Evolutionary conservation across 768 basidiomycete genomes (phyloP).

Genomic region (Leucosporidium scottii): DNA sequence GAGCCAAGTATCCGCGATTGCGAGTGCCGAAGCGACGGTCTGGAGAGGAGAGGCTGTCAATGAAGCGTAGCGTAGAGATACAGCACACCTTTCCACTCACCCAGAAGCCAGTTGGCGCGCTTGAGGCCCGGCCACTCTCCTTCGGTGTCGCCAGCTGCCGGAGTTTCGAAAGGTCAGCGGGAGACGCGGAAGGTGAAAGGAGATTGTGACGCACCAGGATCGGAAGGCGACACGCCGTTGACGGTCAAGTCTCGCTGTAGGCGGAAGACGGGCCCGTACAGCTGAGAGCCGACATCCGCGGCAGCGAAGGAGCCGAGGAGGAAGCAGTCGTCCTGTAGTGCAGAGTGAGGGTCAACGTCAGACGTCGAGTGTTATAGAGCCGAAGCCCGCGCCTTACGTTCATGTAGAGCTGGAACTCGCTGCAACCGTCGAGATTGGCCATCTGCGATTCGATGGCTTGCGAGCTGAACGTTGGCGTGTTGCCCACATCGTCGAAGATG

Average conservation of each 20-base stretch:
- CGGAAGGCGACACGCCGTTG: not conserved
- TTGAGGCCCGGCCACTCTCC: slow-evolving; percentile 47
- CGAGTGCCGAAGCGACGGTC: slow-evolving; percentile 46
- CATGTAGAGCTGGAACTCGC: slow-evolving; percentile 22
- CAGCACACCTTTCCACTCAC: not conserved
- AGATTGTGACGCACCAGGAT: slow-evolving; percentile 8
- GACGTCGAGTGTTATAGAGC: not conserved
- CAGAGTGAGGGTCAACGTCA: too few relatives aligned
- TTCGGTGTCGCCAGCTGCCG: slow-evolving; percentile 1
- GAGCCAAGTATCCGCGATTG: slow-evolving; percentile 45
- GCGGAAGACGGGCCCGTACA: slow-evolving; percentile 46
- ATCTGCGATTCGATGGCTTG: slow-evolving; percentile 34
- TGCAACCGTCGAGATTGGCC: not conserved
- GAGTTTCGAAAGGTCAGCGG: too few relatives aligned
- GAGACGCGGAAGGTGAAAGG: too few relatives aligned
- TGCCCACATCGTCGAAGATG: slow-evolving; percentile 6
- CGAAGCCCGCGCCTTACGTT: slow-evolving; percentile 13
- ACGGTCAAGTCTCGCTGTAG: slow-evolving; percentile 42
- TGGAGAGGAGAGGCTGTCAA: not conserved
- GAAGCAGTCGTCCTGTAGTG: slow-evolving; percentile 47
- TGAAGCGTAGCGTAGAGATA: not conserved
- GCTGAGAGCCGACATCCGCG: slow-evolving; percentile 11
- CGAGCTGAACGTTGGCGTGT: slow-evolving; percentile 35
- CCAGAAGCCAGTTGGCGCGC: slow-evolving; percentile 42
- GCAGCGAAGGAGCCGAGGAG: slow-evolving; percentile 23